A percentile compares a stretch with the other conserved stretches of the same genome.
These are phyloP conservation scores for Chlamydomonas applanata DNA, from an alignment of 139 green algal genomes.

Conservation along the genomic window DNA sequence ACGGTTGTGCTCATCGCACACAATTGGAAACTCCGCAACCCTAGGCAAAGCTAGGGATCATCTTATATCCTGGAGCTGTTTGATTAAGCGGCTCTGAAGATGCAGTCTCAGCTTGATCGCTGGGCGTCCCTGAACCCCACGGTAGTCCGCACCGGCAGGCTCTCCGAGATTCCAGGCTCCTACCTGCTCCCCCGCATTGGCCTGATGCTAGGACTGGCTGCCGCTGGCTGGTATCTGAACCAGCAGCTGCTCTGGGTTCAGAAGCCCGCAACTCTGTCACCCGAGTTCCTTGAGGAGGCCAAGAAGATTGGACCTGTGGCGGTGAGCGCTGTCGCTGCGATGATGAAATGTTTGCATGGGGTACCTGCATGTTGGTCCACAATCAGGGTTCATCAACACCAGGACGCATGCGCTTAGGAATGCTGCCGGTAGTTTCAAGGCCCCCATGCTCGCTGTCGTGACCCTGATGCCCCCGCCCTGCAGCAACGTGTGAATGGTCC, in stretches of 20 bases:
- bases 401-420: background rate
- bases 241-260: constrained; percentile 19
- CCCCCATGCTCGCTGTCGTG: background rate
- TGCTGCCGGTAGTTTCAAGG: too few species aligned
- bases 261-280: constrained; percentile 29
- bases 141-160: constrained; percentile 8
- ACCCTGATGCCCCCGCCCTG: background rate
- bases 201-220: constrained; percentile 18
- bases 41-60: too few species aligned
- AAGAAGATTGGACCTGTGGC: constrained; percentile 39
- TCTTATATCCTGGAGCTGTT: too few species aligned
- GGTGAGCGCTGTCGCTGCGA: constrained; percentile 13
- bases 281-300: constrained; percentile 35
- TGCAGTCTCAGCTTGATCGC: constrained; percentile 10
- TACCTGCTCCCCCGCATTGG: constrained; percentile 22
- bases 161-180: constrained; percentile 24
- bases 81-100: too few species aligned
- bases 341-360: background rate
- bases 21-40: too few species aligned
- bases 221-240: constrained; percentile 15
- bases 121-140: constrained; percentile 34
- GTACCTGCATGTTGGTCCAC: background rate
- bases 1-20: too few species aligned
- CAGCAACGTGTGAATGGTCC: constrained; percentile 45
- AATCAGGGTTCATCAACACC: too few species aligned